Evolutionary conservation across 257 asterid genomes (phyloP).

Genomic region (Gynochthodes officinalis): DNA sequence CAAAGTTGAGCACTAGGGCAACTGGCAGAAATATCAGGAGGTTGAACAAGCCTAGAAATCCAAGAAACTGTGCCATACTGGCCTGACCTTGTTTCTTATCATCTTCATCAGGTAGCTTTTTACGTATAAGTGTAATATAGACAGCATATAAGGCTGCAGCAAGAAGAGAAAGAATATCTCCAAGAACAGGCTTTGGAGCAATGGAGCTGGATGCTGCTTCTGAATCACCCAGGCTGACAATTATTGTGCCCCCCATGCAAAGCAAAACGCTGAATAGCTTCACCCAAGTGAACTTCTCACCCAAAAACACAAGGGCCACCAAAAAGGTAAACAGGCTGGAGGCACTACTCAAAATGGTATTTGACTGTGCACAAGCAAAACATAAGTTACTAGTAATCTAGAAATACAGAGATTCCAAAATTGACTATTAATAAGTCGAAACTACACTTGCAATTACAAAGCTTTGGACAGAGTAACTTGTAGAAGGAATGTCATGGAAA

Average conservation of each 20-base stretch:
- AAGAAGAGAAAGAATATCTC: conserved; percentile 66
- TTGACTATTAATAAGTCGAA: not conserved
- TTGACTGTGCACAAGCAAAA: conserved; percentile 54
- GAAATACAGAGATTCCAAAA: not conserved
- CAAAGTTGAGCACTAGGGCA: conserved; percentile 48
- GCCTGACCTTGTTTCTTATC: conserved; percentile 51
- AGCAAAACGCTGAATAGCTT: conserved; percentile 82
- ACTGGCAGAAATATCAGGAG: conserved; percentile 71
- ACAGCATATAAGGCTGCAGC: conserved; percentile 84
- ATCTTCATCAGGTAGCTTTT: conserved; percentile 80
- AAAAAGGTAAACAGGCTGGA: conserved; percentile 92
- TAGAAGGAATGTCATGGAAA: conserved; percentile 5
- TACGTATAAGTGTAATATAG: conserved; percentile 80
- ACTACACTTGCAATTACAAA: not conserved
- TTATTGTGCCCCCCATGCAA: conserved; percentile 91
- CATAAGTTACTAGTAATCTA: conserved; percentile 17
- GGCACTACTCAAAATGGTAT: conserved; percentile 87
- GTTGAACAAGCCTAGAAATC: conserved; percentile 87
- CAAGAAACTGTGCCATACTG: conserved; percentile 96
- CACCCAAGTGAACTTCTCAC: conserved; percentile 84
- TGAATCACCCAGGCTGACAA: conserved; percentile 87
- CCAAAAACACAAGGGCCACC: conserved; percentile 83
- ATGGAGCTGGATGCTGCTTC: conserved; percentile 40
- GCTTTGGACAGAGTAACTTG: not conserved
- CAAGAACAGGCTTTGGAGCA: conserved; percentile 69